Percentiles rank a stretch among this genome's conserved stretches.
These are phyloP conservation scores for Blastobotrys robertii DNA, from an alignment of 805 yeast genomes.

Conservation along the genomic window DNA sequence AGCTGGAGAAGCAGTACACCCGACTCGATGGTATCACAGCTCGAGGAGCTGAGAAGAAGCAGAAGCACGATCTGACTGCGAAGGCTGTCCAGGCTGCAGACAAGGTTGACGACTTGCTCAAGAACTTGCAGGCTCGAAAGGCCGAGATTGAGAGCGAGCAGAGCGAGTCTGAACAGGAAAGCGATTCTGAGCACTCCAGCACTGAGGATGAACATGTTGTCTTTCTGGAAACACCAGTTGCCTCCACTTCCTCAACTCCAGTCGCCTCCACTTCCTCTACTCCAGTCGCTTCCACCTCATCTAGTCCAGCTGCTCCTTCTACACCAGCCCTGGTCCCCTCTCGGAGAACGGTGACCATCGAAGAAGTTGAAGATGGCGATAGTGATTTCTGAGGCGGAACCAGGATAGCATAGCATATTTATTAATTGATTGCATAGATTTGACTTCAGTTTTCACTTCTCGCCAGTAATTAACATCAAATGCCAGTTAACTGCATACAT, in stretches of 20 bases:
- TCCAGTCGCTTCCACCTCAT: neutral
- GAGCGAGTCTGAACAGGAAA: neutral
- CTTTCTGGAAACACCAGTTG: neutral
- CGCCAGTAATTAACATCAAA: constrained; percentile 9
- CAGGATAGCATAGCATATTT: neutral
- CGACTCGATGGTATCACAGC: constrained; percentile 13
- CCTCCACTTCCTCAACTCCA: too few species aligned
- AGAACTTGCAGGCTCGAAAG: constrained; percentile 9
- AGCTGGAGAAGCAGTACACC: constrained; percentile 18
- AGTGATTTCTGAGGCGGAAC: neutral
- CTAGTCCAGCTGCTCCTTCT: neutral
- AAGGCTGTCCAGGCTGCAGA: constrained; percentile 16
- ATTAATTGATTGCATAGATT: neutral
- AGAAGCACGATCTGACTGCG: constrained; percentile 15
- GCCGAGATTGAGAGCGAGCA: constrained; percentile 7
- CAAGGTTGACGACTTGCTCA: constrained; percentile 16
- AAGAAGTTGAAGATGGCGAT: constrained; percentile 15
- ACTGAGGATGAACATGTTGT: neutral
- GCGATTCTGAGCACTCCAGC: constrained; percentile 5
- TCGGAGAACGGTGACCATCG: constrained; percentile 12
- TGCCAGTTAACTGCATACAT: constrained; percentile 3
- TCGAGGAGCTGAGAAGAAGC: constrained; percentile 7
- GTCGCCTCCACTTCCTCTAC: neutral
- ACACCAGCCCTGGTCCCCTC: neutral
- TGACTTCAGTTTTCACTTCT: neutral